Base-by-base conservation (phyloP, 768 basidiomycete genomes). In the Serendipita sp. region DNA sequence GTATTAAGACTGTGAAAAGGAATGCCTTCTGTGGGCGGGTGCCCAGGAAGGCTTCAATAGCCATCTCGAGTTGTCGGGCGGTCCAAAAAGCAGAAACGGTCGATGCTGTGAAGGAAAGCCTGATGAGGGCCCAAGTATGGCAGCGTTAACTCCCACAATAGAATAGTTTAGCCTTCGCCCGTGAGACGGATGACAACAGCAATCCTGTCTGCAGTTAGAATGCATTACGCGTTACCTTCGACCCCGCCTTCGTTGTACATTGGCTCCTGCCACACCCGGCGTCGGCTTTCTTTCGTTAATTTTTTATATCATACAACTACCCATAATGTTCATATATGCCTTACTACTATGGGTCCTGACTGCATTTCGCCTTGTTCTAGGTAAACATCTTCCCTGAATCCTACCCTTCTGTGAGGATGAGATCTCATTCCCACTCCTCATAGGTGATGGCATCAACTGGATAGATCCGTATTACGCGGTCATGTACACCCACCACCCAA, bases 21-120 rank as follows among this genome's bases (percentile, higher is more conserved):
- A 90, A 91, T 45, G 80, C 81, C 67, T 78, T 77, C 70, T 91
- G 89, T 28, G 89, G 82, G 66, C 81, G 78, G 13, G 89, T 89
- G 18, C 83, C 83, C 63, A 92, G 74, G 62, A 92, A 78, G 28
- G 82, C 81, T 76, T 88, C 85, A 53, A 84, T 77, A 63, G 83
- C 81, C 88, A 89, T 91, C 18, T 32, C 28, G 16, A 30, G 56
- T 4, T 37, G 56, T n/a, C 10, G 28, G 4, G 56, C 28, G 56
- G 56, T 60, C 28, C 30, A 60, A 60, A 35, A 41, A 41, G 41
- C 41, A 41, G 7, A 13, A 13, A 13, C 5, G 41, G 5, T 13
- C 41, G 41, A 53, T 53, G 18, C 48, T 53, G 32, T 53, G 48
- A 53, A 32, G 48, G 18, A 7, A 10, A 53, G 48, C 7, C 41